phyloP scores from a whole-genome alignment of 768 basidiomycete species.

The Lactarius tabidus region DNA sequence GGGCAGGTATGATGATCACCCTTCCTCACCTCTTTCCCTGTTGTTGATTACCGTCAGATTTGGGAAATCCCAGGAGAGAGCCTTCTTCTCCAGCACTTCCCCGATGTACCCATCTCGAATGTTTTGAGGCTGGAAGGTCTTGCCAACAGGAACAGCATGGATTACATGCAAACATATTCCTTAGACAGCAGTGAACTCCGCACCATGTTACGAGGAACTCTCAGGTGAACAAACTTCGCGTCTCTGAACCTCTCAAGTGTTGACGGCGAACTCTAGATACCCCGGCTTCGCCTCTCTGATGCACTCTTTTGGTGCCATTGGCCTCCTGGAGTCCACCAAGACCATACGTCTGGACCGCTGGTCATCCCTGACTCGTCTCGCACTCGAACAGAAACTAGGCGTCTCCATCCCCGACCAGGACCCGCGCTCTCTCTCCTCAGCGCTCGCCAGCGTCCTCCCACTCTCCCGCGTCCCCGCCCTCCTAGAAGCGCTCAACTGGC shows the following conservation, averaged over 20 bases:
- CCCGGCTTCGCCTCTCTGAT: conserved; percentile 77
- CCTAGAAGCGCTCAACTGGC: conserved; percentile 47
- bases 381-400: conserved; percentile 33
- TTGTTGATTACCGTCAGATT: conserved; percentile 34
- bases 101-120: conserved; percentile 59
- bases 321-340: conserved; percentile 51
- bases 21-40: not conserved
- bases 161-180: conserved; percentile 64
- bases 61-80: conserved; percentile 47
- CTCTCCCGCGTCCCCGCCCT: conserved; percentile 31
- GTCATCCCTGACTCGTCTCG: conserved; percentile 38
- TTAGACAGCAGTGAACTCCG: conserved; percentile 45
- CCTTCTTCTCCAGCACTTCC: conserved; percentile 57
- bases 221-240: conserved; percentile 47
- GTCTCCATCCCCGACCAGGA: conserved; percentile 31
- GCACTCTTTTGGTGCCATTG: conserved; percentile 65
- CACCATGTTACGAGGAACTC: conserved; percentile 79
- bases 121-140: conserved; percentile 74
- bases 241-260: not conserved
- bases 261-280: conserved; percentile 49
- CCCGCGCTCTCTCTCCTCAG: conserved; percentile 34
- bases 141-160: conserved; percentile 78
- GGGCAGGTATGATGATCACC: conserved; percentile 40
- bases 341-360: conserved; percentile 37
- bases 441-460: conserved; percentile 29